Evolutionary conservation across 106 monocot species (phyloP).

Genomic region (Dactylorhiza incarnata): DNA sequence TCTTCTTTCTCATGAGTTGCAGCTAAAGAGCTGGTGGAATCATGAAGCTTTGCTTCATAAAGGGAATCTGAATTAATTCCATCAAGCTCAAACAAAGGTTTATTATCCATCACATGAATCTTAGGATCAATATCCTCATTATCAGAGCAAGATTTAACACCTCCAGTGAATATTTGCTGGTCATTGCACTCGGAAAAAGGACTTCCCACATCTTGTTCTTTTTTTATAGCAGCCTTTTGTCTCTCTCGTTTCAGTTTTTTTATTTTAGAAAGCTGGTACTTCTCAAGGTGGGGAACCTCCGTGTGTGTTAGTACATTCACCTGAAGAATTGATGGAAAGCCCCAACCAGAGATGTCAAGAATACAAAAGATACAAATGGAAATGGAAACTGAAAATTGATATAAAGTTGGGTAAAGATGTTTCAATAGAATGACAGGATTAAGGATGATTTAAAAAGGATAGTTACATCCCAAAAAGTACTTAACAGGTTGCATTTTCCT

Average conservation of each 20-base stretch:
- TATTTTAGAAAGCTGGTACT: background rate
- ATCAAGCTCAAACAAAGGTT: background rate
- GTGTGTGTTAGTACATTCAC: slow-evolving; percentile 42
- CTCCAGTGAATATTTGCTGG: background rate
- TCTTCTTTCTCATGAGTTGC: no score
- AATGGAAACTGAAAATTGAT: no score
- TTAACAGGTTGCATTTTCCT: no score
- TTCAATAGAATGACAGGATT: no score
- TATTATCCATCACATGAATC: background rate
- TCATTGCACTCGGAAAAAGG: background rate
- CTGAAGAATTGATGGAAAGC: slow-evolving; percentile 11
- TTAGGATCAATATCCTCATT: background rate
- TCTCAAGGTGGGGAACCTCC: slow-evolving; percentile 12
- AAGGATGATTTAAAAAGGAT: no score
- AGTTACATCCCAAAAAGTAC: no score
- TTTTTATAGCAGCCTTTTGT: slow-evolving; percentile 4
- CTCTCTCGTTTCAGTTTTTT: slow-evolving; percentile 15
- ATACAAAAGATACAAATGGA: no score
- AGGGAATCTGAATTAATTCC: background rate
- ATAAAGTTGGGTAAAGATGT: no score
- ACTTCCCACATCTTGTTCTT: background rate
- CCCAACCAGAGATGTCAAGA: background rate
- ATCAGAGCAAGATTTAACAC: background rate
- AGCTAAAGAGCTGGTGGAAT: no score
- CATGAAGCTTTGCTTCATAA: background rate